Conservation (phyloP, 192 early-diverging fungal genomes). For the Coemansia sp. region DNA sequence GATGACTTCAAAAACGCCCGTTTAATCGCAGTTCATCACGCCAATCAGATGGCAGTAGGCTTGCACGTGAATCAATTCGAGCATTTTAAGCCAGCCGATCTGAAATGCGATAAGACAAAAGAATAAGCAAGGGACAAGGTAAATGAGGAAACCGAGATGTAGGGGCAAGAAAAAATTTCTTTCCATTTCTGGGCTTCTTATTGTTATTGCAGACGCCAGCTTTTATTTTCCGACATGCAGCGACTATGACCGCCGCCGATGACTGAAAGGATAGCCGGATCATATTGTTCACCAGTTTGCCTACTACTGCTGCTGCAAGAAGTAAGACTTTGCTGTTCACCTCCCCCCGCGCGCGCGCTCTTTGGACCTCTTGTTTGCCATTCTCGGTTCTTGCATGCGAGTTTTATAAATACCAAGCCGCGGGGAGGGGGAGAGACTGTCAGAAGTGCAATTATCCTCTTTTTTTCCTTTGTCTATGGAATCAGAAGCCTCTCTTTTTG, state of each 20-base stretch:
- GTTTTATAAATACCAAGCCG: slow-evolving; percentile 8
- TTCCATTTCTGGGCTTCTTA: not conserved
- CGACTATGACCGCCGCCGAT: not conserved
- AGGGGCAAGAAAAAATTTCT: not conserved
- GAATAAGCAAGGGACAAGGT: not conserved
- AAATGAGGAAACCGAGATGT: slow-evolving; percentile 8
- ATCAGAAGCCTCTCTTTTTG: not conserved
- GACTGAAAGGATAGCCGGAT: not conserved
- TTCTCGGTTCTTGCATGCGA: not conserved
- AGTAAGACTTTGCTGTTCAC: not conserved
- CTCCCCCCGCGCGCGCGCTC: not conserved
- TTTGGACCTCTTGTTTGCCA: not conserved
- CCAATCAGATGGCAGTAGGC: slow-evolving; percentile 3
- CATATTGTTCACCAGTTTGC: not conserved
- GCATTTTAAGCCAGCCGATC: slow-evolving; percentile 13
- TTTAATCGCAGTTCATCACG: slow-evolving; percentile 14
- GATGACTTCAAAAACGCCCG: not conserved
- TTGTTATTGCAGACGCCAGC: too few relatives aligned
- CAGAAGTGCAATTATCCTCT: not conserved
- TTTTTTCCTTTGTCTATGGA: not conserved
- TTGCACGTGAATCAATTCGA: not conserved
- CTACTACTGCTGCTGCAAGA: not conserved
- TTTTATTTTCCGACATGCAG: slow-evolving; percentile 3
- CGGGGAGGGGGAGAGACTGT: not conserved
- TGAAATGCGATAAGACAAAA: slow-evolving; percentile 7